phyloP scores from a whole-genome alignment of 192 early-diverging fungal species.

The Coemansia sp. region DNA sequence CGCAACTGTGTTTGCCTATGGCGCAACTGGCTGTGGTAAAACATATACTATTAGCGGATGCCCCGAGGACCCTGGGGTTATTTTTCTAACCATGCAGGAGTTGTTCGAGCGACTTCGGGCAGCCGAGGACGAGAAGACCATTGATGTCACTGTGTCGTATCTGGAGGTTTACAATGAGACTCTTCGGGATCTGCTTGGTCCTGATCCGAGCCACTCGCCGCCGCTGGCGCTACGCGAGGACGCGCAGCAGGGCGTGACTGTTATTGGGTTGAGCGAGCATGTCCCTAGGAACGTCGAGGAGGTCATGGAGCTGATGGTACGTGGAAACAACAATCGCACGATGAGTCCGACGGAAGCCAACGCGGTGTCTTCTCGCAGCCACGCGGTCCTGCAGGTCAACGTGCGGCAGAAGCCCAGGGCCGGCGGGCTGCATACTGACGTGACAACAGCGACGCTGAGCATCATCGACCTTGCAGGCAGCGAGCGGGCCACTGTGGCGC shows the following conservation, averaged over 20 bases:
- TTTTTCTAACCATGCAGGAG: conserved; percentile 62
- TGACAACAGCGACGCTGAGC: conserved; percentile 59
- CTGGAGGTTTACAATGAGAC: conserved; percentile 97
- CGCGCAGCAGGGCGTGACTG: conserved; percentile 59
- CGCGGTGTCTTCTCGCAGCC: conserved; percentile 67
- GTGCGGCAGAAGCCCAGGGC: conserved; percentile 36
- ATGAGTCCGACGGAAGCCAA: conserved; percentile 74
- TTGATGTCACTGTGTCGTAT: conserved; percentile 74
- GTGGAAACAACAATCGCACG: conserved; percentile 71
- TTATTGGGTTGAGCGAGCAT: conserved; percentile 70
- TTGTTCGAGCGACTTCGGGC: conserved; percentile 56
- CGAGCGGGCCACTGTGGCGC: conserved; percentile 64
- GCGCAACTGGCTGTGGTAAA: conserved; percentile 81
- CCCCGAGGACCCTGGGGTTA: conserved; percentile 64
- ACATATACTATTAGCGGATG: conserved; percentile 80
- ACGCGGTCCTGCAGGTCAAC: conserved; percentile 74
- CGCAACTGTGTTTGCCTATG: conserved; percentile 89
- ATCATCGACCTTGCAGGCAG: conserved; percentile 77
- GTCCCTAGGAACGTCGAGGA: conserved; percentile 54
- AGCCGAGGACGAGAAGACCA: conserved; percentile 57
- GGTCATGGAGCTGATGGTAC: conserved; percentile 54
- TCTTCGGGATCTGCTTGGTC: conserved; percentile 76
- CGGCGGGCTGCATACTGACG: conserved; percentile 48
- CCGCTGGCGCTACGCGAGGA: conserved; percentile 76
- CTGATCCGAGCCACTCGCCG: conserved; percentile 17